Percentiles rank a stretch among this genome's conserved stretches.
These are phyloP conservation scores for Acarospora socialis DNA, from an alignment of 2,329 filamentous ascomycete species.

Conservation along the genomic window DNA sequence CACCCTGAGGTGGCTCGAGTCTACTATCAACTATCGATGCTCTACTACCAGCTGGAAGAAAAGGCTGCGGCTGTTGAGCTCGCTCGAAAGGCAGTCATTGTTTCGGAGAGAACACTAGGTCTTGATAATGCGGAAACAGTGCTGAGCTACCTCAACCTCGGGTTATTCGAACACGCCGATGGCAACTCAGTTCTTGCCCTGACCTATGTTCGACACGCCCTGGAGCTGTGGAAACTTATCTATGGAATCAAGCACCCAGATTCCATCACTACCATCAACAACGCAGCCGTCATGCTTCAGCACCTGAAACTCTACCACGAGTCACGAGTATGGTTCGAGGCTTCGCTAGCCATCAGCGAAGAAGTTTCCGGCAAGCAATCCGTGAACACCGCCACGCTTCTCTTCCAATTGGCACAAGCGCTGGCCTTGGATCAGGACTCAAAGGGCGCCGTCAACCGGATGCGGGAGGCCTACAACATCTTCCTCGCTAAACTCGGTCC, in stretches of 20 bases:
- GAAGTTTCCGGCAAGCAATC: slow-evolving; percentile 77
- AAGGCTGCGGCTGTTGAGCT: slow-evolving; percentile 92
- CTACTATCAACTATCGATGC: slow-evolving; percentile 87
- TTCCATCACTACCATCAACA: slow-evolving; percentile 97
- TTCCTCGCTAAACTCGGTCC: slow-evolving; percentile 78
- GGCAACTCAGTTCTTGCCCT: slow-evolving; percentile 84
- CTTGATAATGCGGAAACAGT: slow-evolving; percentile 90
- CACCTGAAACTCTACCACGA: slow-evolving; percentile 88
- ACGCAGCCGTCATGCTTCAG: slow-evolving; percentile 96
- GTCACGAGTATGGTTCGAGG: slow-evolving; percentile 93
- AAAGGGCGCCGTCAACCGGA: slow-evolving; percentile 77
- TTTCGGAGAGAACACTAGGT: slow-evolving; percentile 85
- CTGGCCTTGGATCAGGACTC: slow-evolving; percentile 91
- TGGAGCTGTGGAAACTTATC: slow-evolving; percentile 93
- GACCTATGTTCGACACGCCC: slow-evolving; percentile 76
- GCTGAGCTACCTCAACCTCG: slow-evolving; percentile 89
- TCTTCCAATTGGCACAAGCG: slow-evolving; percentile 94
- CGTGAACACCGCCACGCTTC: slow-evolving; percentile 82
- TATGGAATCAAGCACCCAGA: slow-evolving; percentile 90
- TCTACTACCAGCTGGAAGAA: slow-evolving; percentile 96
- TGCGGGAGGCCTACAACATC: slow-evolving; percentile 94
- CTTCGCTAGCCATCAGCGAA: slow-evolving; percentile 78
- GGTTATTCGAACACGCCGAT: slow-evolving; percentile 80
- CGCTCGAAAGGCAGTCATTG: slow-evolving; percentile 89
- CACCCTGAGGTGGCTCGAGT: slow-evolving; percentile 92